Percentiles rank a stretch among this genome's conserved stretches.
phyloP scores from a whole-genome alignment of 305 asterid genomes.

The Euphrasia arctica region DNA sequence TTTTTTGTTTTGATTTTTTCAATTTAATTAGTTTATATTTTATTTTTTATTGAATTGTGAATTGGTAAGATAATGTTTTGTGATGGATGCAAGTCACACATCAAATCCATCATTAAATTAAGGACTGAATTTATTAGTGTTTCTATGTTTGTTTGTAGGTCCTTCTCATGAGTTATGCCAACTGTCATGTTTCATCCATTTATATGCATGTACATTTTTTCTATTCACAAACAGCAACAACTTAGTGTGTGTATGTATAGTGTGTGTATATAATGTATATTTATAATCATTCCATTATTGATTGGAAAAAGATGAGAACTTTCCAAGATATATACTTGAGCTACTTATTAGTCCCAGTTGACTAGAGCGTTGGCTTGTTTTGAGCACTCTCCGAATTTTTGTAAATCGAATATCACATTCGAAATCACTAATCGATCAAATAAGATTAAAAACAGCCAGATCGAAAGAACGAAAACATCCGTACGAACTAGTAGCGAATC shows the following conservation, averaged over 20 bases:
- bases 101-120: conserved; percentile 50
- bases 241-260: not conserved
- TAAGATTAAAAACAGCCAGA: too few species aligned
- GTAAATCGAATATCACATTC: too few species aligned
- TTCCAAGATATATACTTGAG: not conserved
- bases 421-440: not conserved
- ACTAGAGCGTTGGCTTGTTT: not conserved
- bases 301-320: conserved; percentile 15
- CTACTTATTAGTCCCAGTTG: too few species aligned
- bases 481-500: too few species aligned
- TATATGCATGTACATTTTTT: conserved; percentile 7
- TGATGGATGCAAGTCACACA: conserved; percentile 39
- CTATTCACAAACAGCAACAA: conserved; percentile 22
- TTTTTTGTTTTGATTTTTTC: not conserved
- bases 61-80: not conserved
- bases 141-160: conserved; percentile 32
- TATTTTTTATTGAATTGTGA: not conserved
- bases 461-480: too few species aligned
- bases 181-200: conserved; percentile 39
- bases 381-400: too few species aligned
- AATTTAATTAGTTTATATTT: not conserved
- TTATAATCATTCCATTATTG: conserved; percentile 38
- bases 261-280: too few species aligned
- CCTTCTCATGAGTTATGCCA: conserved; percentile 38
- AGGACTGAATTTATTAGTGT: conserved; percentile 26